Conservation (phyloP, 345 rosid species). For the Citrus unshiu region DNA sequence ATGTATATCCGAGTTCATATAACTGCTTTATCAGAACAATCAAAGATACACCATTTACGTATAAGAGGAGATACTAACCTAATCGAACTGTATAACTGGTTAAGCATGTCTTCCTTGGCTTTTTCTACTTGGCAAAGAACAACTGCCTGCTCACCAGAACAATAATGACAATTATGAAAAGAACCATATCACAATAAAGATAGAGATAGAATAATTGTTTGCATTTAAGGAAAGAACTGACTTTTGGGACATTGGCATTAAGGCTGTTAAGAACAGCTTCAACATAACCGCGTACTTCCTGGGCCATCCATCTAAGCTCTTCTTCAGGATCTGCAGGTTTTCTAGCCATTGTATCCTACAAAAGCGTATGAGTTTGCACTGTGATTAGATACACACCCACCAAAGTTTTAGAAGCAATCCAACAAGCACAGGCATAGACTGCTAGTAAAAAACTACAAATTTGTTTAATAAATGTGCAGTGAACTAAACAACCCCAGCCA, state of each 20-base stretch:
- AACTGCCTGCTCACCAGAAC: conserved; percentile 66
- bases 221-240: conserved; percentile 21
- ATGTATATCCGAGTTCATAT: background rate
- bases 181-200: background rate
- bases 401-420: background rate
- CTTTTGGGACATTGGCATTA: conserved; percentile 98
- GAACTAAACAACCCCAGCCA: background rate
- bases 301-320: conserved; percentile 99
- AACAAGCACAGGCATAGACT: background rate
- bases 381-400: background rate
- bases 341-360: conserved; percentile 87
- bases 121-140: conserved; percentile 99
- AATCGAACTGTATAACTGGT: conserved; percentile 82
- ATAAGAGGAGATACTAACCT: conserved; percentile 44
- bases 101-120: conserved; percentile 97
- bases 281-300: conserved; percentile 98
- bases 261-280: conserved; percentile 99
- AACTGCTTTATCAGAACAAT: background rate
- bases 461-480: background rate
- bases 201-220: background rate
- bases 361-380: background rate
- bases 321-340: conserved; percentile 97
- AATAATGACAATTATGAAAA: conserved; percentile 14
- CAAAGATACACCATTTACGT: background rate
- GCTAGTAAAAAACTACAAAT: background rate